Percentiles rank a stretch among this genome's conserved stretches.
These are phyloP conservation scores for Rheum nobile DNA, from an alignment of 148 eudicot species.

Conservation along the genomic window DNA sequence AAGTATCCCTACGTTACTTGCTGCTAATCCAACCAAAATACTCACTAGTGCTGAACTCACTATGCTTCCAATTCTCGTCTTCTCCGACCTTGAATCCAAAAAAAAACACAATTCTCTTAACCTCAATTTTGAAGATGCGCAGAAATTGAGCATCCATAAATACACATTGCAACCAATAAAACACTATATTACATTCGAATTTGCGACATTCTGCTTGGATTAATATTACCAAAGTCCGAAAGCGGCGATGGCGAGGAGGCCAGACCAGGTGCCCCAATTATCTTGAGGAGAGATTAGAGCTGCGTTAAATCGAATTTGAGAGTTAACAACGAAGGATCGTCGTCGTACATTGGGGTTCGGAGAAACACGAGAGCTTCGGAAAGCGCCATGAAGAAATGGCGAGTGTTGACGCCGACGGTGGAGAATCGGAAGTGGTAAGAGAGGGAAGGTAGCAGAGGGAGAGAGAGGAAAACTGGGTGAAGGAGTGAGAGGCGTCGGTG, in stretches of 20 bases:
- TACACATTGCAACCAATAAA: constrained; percentile 1
- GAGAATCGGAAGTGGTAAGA: not conserved
- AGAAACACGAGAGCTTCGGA: not conserved
- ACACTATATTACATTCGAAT: not conserved
- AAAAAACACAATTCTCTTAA: not conserved
- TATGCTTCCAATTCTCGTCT: constrained; percentile 66
- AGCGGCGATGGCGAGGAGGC: constrained; percentile 62
- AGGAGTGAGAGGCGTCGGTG: not conserved
- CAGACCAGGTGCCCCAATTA: constrained; percentile 79
- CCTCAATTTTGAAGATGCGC: not conserved
- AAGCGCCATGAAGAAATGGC: not conserved
- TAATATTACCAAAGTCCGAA: constrained; percentile 58
- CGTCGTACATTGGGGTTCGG: constrained; percentile 6
- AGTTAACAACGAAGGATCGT: constrained; percentile 17
- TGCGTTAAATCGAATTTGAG: constrained; percentile 18
- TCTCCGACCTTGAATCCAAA: constrained; percentile 70
- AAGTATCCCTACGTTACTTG: constrained; percentile 67
- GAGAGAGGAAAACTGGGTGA: constrained; percentile 11
- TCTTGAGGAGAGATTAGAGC: constrained; percentile 66
- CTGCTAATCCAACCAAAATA: constrained; percentile 61
- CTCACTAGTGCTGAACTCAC: constrained; percentile 76
- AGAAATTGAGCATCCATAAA: not conserved
- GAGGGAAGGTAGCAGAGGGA: constrained; percentile 10
- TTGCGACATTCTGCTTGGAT: not conserved
- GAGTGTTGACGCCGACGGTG: constrained; percentile 1